phyloP scores from a whole-genome alignment of 2,329 filamentous ascomycete genomes.

The Cercospora berteroae region DNA sequence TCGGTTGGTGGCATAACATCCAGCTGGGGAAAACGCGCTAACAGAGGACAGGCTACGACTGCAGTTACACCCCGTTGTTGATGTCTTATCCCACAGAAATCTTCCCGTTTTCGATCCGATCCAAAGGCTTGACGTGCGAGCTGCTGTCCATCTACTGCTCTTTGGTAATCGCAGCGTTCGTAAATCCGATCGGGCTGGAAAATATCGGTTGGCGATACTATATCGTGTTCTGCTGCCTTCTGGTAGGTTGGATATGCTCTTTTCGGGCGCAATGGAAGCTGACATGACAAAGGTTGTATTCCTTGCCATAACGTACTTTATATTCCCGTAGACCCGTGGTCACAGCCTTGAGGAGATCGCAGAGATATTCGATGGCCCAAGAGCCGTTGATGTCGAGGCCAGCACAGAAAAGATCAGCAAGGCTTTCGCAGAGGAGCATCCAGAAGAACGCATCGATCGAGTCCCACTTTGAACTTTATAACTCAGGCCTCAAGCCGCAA shows the following conservation, averaged over 20 bases:
- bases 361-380: constrained; percentile 42
- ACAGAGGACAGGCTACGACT: constrained; percentile 21
- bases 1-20: neutral
- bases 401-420: constrained; percentile 20
- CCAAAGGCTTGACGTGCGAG: constrained; percentile 30
- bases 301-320: constrained; percentile 30
- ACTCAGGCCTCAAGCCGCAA: neutral
- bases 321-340: constrained; percentile 34
- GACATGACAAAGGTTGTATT: constrained; percentile 21
- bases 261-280: neutral
- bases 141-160: constrained; percentile 31
- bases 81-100: constrained; percentile 30
- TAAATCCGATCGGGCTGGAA: constrained; percentile 42
- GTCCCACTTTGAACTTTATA: neutral
- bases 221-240: constrained; percentile 38
- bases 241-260: constrained; percentile 30
- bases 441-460: constrained; percentile 25
- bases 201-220: constrained; percentile 36
- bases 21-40: neutral
- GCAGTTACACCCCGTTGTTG: constrained; percentile 26
- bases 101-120: constrained; percentile 28
- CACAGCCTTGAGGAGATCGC: constrained; percentile 46
- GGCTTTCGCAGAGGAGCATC: constrained; percentile 18
- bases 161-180: constrained; percentile 32
- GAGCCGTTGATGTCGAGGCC: constrained; percentile 11